Evolutionary conservation across 345 rosid species (phyloP), one percentile per base, ranked within the genome.

Genomic region (Aegle marmelos): DNA sequence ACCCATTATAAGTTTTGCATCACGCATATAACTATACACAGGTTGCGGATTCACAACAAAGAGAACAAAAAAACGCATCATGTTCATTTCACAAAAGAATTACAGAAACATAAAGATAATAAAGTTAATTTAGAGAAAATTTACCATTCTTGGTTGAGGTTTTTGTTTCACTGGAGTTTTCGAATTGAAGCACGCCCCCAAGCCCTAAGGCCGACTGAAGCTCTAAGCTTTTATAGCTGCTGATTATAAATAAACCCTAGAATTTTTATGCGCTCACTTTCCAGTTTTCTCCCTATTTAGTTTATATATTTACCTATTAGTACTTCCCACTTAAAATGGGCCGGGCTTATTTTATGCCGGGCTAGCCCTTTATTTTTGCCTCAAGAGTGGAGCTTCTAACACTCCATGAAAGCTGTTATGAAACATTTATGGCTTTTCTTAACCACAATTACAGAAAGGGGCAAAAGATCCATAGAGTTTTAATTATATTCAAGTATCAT

Each of bases 241-340:
- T 19, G 25, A 28, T 30, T 21, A 30, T 30, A 31, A 74, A 62
- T 30, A 74, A 74, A 62, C 33, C 78, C 70, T 74, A 74, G 61
- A 48, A 45, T 2, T 28, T 28, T 48, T 9, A 2, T 41, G 61
- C 1, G 21, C 14, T 6, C 0, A 28, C 21, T 62, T 74, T 41
- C 70, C 78, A 6, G 24, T 63, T 74, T 74, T 74, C 2, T 4
- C 70, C 78, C 48, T 13, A 0, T 3, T 5, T 0, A 2, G 0
- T 2, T 21, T 10, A 8, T 28, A 4, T 27, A 28, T 54, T 74
- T 61, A 45, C 41, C 39, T 45, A 22, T 61, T 5, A 34, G 78
- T 30, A 17, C 64, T 21, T 6, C 33, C 33, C n/a, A 1, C 6
- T 3, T 6, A 24, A 1, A 65, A 11, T 68, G 36, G 25, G n/a